phyloP scores from a whole-genome alignment of 768 basidiomycete genomes.

The Tylopilus plumbeoviolaceoides region DNA sequence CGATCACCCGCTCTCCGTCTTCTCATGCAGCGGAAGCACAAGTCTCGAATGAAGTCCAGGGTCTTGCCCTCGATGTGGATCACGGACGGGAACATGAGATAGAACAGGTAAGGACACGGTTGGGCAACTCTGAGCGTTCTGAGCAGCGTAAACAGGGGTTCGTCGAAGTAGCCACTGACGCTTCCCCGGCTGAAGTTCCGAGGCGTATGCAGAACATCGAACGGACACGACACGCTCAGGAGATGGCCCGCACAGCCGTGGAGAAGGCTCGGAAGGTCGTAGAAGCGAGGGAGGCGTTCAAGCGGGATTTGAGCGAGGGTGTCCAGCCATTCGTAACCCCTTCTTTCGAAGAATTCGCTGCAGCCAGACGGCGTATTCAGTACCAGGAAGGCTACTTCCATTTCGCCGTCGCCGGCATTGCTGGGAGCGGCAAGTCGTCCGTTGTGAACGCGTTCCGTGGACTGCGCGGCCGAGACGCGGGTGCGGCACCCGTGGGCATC shows the following conservation, averaged over 20 bases:
- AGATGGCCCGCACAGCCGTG: conserved; percentile 5
- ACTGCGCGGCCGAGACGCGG: conserved; percentile 15
- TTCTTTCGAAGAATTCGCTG: conserved; percentile 7
- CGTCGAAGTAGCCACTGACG: too few relatives aligned
- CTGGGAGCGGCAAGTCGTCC: conserved; percentile 37
- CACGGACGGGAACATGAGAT: too few relatives aligned
- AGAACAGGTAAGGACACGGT: too few relatives aligned
- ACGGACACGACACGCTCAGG: too few relatives aligned
- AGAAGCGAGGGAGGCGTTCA: conserved; percentile 15
- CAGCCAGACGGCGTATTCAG: conserved; percentile 17
- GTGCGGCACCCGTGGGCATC: conserved; percentile 17
- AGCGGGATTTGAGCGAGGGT: conserved; percentile 15
- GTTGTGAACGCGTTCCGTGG: conserved; percentile 36
- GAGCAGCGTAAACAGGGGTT: too few relatives aligned
- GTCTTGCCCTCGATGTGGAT: too few relatives aligned
- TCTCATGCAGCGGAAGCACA: too few relatives aligned
- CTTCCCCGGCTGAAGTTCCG: too few relatives aligned
- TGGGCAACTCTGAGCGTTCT: too few relatives aligned
- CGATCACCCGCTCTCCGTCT: too few relatives aligned
- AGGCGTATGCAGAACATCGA: too few relatives aligned
- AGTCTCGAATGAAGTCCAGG: too few relatives aligned
- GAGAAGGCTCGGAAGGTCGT: conserved; percentile 13
- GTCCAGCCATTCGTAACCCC: conserved; percentile 21
- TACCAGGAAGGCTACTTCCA: conserved; percentile 30
- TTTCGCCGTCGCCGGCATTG: conserved; percentile 32